phyloP scores from a whole-genome alignment of 2,329 filamentous ascomycete genomes.

The Fusarium newnesense region DNA sequence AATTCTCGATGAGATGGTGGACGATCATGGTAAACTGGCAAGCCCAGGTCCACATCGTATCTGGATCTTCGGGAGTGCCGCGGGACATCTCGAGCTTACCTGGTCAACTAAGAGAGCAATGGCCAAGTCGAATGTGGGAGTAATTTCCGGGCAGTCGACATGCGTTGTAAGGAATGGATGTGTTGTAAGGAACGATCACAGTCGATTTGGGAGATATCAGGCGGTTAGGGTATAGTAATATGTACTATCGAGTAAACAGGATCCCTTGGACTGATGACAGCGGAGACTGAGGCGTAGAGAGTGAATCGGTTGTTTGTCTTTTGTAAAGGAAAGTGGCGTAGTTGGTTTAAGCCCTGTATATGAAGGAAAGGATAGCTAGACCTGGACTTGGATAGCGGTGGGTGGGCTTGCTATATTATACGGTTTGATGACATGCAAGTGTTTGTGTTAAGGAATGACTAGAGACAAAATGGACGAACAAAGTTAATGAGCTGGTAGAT shows the following conservation, averaged over 20 bases:
- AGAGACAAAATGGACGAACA: constrained; percentile 35
- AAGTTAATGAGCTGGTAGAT: constrained; percentile 39
- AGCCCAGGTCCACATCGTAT: constrained; percentile 43
- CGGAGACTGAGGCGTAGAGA: constrained; percentile 27
- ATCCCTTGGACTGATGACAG: constrained; percentile 28
- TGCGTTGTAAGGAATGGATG: constrained; percentile 40
- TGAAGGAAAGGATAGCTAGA: constrained; percentile 29
- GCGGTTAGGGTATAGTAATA: constrained; percentile 36
- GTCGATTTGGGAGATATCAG: constrained; percentile 23
- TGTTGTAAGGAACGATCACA: constrained; percentile 39
- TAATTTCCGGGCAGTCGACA: constrained; percentile 45
- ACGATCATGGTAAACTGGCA: constrained; percentile 39
- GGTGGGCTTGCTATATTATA: constrained; percentile 41
- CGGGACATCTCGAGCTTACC: constrained; percentile 44
- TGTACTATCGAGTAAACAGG: constrained; percentile 31
- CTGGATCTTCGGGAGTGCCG: constrained; percentile 48
- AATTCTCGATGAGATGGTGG: constrained; percentile 33
- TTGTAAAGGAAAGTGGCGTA: constrained; percentile 41
- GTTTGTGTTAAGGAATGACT: constrained; percentile 45
- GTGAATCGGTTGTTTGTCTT: constrained; percentile 21
- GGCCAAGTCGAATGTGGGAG: constrained; percentile 44
- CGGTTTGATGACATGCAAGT: constrained; percentile 32
- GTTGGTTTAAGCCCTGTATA: constrained; percentile 36
- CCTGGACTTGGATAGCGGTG: constrained; percentile 21
- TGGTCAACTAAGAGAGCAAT: constrained; percentile 45